Percentiles rank a stretch among this genome's conserved stretches.
Evolutionary conservation across 2,329 filamentous ascomycete genomes (phyloP).

Genomic region (Penicillium hesseltinei): DNA sequence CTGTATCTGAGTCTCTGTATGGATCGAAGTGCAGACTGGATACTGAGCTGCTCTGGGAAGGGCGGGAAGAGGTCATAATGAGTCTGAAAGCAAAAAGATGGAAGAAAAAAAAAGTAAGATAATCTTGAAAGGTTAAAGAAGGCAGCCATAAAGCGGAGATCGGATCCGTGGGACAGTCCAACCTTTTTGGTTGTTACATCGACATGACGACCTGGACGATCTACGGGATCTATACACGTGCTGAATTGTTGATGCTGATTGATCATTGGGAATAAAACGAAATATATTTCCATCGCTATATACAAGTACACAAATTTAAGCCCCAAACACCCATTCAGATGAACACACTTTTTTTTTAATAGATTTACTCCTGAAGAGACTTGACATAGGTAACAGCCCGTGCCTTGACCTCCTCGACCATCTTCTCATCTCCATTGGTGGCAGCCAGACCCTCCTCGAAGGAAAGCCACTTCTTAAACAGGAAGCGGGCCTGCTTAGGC

Average conservation of each 20-base stretch:
- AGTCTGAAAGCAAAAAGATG: not conserved
- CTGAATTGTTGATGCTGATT: not conserved
- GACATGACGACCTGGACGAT: not conserved
- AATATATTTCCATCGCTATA: slow-evolving; percentile 23
- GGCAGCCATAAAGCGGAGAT: slow-evolving; percentile 14
- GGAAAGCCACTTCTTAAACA: slow-evolving; percentile 88
- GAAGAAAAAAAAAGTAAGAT: slow-evolving; percentile 1
- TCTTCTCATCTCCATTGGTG: slow-evolving; percentile 62
- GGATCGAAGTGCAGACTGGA: slow-evolving; percentile 14
- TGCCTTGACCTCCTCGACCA: slow-evolving; percentile 66
- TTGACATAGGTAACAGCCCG: slow-evolving; percentile 69
- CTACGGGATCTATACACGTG: not conserved
- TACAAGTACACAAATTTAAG: slow-evolving; percentile 18
- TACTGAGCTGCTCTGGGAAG: slow-evolving; percentile 8
- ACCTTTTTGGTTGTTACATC: not conserved
- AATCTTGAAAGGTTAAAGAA: not conserved
- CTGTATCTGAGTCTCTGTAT: slow-evolving; percentile 17
- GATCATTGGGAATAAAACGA: not conserved
- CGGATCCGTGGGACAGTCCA: slow-evolving; percentile 3
- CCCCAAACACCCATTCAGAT: slow-evolving; percentile 23
- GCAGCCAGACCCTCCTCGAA: slow-evolving; percentile 69
- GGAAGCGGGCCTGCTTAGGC: slow-evolving; percentile 75
- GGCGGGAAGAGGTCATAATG: slow-evolving; percentile 4
- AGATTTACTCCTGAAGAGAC: slow-evolving; percentile 35
- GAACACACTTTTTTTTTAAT: slow-evolving; percentile 19